Evolutionary conservation across 2,329 filamentous ascomycete species (phyloP), one percentile per base, ranked within the genome.

Genomic region (Venturia pyrina): DNA sequence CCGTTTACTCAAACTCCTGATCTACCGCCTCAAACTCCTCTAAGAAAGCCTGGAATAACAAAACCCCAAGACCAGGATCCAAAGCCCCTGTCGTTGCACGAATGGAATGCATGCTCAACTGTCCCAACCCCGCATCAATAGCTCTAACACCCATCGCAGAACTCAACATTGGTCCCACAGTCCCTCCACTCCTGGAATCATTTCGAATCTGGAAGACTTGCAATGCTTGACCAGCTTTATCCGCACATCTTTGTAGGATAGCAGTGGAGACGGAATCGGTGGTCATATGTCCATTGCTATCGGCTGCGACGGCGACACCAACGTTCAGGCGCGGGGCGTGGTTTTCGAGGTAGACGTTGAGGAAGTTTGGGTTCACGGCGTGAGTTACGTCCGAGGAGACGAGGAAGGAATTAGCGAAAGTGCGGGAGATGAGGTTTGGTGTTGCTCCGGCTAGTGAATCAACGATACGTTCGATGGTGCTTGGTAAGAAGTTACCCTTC

Each of bases 191-290:
- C 65, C 93, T 82, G 11, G 85, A 89, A 77, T 98, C 95, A 74
- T 98, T 99, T 66, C 95, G 82, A 75, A 98, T 98, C 82, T 96
- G 92, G 82, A 98, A 98, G 6, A 89, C 81, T 78, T 98, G 95
- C 65, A 96, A 82, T 61, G 83, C 85, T 66, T 85, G 86, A 63
- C 81, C 90, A 68, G 82, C 84, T 67, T 90, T 87, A 70, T 92
- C 87, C 8, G 91, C 93, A 48, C 96, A 85, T 34, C 90, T 85
- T 70, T 88, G 85, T 44, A 98, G 80, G 67, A 98, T 85, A 5
- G 91, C 87, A 4, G 90, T 90, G 13, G 90, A 95, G 21, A 96
- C 86, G 65, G 88, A 87, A 74, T 98, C 93, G 3, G 93, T 97
- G 3, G 93, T 96, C 90, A 97, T 96, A 78, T 98, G 91, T 5